Conservation (phyloP, 2,329 filamentous ascomycete genomes). For the Colletotrichum musicola region DNA sequence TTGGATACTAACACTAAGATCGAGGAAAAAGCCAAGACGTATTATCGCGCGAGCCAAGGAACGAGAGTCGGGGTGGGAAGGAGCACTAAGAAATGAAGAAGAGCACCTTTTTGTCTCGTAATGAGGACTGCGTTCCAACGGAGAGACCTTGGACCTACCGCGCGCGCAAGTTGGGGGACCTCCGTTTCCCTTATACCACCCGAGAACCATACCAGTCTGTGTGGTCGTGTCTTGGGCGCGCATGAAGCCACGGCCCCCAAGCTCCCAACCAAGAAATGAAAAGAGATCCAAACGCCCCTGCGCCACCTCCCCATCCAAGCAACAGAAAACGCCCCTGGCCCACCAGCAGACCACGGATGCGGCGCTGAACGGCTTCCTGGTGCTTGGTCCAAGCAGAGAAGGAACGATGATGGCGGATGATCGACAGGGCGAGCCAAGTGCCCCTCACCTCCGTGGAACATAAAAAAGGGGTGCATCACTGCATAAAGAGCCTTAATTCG, state of each 20-base stretch:
- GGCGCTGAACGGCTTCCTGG: background rate
- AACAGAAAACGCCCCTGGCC: background rate
- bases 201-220: background rate
- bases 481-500: slow-evolving; percentile 29
- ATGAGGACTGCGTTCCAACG: background rate
- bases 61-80: background rate
- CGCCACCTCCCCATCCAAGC: slow-evolving; percentile 9
- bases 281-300: slow-evolving; percentile 16
- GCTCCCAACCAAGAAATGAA: slow-evolving; percentile 9
- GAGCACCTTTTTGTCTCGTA: background rate
- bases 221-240: background rate
- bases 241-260: background rate
- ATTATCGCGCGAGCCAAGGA: background rate
- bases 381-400: background rate
- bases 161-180: slow-evolving; percentile 5
- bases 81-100: background rate
- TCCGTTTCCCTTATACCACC: slow-evolving; percentile 21
- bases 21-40: background rate
- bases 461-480: slow-evolving; percentile 30
- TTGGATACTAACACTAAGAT: background rate
- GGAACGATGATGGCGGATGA: background rate
- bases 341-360: background rate
- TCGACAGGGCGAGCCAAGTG: slow-evolving; percentile 1
- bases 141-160: too few species aligned
- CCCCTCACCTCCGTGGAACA: background rate